Base-by-base conservation (phyloP, 352 stramenopile species). In the Phytophthora brassicae region DNA sequence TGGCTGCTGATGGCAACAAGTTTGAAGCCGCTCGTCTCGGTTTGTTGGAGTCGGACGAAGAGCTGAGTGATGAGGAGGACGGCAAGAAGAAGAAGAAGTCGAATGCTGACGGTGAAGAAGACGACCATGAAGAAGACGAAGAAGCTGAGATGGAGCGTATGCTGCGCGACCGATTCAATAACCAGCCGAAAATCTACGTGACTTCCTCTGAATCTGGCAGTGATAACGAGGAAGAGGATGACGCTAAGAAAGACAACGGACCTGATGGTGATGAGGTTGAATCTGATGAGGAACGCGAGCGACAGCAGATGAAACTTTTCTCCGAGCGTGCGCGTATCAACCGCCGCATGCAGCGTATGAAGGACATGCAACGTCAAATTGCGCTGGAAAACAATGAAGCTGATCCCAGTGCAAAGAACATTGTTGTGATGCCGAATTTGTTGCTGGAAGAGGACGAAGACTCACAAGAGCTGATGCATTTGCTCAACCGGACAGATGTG, bases 181-280 rank as follows among this genome's bases (percentile, higher is more conserved):
- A 88, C 66, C 86, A 94, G 31, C 86, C 86, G 3, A 85, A 94
- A 56, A 92, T 94, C 44, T 94, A 94, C 60, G 84, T 94, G 56
- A 92, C 86, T 24, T 94, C 86, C 8, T 91, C 82, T n/a, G 84
- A 94, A 65, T 91, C 81, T 2, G 84, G 86, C 42, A 79, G 68
- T 57, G 74, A 90, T 17, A 67, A 81, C 13, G 79, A 89, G 43
- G 69, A 84, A 14, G 64, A 68, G 14, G 56, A 56, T 12, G 58
- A 68, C 6, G 26, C 43, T 11, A 50, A 67, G 5, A 63, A 77
- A 31, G 44, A 72, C 7, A 66, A 65, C n/a, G 54, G 35, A 0
- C 51, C 56, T 0, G 74, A 77, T 35, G 75, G 77, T 12, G 74
- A 88, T 19, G 80, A 91, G 22, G 69, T 77, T 22, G 78, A 82